Conservation (phyloP, 108 stramenopile species). For the Craspedostauros australis region DNA sequence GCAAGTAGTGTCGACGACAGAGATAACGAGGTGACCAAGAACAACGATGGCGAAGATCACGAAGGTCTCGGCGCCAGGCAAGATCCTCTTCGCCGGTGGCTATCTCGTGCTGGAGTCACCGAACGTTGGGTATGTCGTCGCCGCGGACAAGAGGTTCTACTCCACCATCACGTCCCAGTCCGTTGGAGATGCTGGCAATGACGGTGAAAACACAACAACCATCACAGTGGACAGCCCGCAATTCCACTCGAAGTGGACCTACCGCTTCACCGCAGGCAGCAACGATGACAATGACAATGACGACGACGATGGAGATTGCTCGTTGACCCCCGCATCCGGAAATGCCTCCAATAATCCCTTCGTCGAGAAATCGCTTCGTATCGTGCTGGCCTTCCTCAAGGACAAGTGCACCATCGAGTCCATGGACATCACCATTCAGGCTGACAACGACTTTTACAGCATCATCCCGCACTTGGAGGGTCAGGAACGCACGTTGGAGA, state of each 20-base stretch:
- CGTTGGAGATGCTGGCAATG: conserved; percentile 3
- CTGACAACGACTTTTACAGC: conserved; percentile 98
- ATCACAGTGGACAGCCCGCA: conserved; percentile 68
- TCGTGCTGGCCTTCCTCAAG: conserved; percentile 53
- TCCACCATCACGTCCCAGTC: conserved; percentile 42
- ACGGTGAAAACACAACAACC: conserved; percentile 2
- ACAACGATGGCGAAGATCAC: too few relatives aligned
- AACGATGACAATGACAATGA: conserved; percentile 5
- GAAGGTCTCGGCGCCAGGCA: conserved; percentile 88
- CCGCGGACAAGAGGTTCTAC: conserved; percentile 81
- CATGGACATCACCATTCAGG: conserved; percentile 73
- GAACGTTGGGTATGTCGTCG: conserved; percentile 83
- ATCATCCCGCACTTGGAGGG: conserved; percentile 57
- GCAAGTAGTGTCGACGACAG: too few relatives aligned
- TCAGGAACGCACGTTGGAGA: conserved; percentile 47
- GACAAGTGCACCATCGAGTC: not conserved
- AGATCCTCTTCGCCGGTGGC: conserved; percentile 90
- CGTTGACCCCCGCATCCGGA: conserved; percentile 7
- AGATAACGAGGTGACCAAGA: too few relatives aligned
- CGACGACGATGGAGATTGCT: conserved; percentile 5
- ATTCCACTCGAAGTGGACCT: conserved; percentile 44
- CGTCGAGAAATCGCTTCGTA: conserved; percentile 76
- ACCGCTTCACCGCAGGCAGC: not conserved
- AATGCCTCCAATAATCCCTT: conserved; percentile 55
- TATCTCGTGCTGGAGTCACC: conserved; percentile 91